Conservation (phyloP, 1,284 basidiomycete genomes). For the Binderoboletus segoi region DNA sequence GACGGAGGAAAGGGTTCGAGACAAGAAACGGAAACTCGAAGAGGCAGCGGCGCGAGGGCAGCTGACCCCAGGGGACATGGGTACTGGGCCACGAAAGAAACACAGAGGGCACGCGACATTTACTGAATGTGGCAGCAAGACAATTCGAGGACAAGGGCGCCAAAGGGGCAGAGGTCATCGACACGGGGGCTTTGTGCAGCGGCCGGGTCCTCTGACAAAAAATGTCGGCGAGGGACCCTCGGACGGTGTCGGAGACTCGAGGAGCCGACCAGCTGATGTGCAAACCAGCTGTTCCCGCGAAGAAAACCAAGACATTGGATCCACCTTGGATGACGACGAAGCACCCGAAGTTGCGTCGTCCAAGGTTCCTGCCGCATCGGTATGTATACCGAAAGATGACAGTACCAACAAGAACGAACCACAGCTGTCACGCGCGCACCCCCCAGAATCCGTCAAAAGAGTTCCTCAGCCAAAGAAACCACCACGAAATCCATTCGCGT, state of each 20-base stretch:
- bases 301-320: constrained; percentile 2
- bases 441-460: constrained; percentile 28
- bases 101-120: constrained; percentile 26
- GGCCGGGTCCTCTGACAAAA: constrained; percentile 17
- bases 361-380: constrained; percentile 39
- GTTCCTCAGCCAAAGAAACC: constrained; percentile 54
- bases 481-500: constrained; percentile 67
- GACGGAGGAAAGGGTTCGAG: constrained; percentile 63
- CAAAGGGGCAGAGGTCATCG: constrained; percentile 36
- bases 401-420: not conserved
- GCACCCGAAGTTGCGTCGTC: constrained; percentile 67
- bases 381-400: constrained; percentile 4
- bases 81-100: constrained; percentile 42
- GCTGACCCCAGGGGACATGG: constrained; percentile 53
- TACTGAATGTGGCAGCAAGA: constrained; percentile 3
- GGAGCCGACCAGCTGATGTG: not conserved
- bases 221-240: not conserved
- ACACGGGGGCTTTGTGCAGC: constrained; percentile 37
- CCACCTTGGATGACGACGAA: constrained; percentile 40
- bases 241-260: not conserved
- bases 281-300: constrained; percentile 1
- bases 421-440: not conserved
- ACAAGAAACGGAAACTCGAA: constrained; percentile 74
- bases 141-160: constrained; percentile 7
- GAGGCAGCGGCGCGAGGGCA: constrained; percentile 83